Conservation (phyloP, 2,329 filamentous ascomycete genomes). For the Dryadomyces sulphureus region DNA sequence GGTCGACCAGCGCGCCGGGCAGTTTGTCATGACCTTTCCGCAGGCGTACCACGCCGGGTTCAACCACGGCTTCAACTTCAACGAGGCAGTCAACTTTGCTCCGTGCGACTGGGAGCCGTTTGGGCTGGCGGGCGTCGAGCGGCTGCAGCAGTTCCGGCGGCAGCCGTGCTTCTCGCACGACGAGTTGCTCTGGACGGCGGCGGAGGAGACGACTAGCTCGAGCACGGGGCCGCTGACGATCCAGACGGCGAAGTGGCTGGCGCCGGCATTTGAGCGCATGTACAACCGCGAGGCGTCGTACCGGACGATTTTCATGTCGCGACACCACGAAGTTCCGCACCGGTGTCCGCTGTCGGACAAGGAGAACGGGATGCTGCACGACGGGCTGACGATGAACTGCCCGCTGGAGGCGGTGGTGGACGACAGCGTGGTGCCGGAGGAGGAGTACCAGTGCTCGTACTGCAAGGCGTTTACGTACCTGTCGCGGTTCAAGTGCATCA, state of each 20-base stretch:
- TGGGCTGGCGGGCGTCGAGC: conserved; percentile 71
- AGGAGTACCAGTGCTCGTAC: conserved; percentile 80
- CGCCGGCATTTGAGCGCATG: conserved; percentile 70
- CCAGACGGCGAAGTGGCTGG: conserved; percentile 88
- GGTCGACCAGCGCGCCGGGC: conserved; percentile 86
- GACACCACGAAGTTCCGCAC: conserved; percentile 30
- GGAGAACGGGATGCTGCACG: conserved; percentile 17
- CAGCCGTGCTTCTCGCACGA: conserved; percentile 97
- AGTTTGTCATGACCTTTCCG: conserved; percentile 93
- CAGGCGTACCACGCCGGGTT: conserved; percentile 96
- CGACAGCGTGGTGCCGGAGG: conserved; percentile 67
- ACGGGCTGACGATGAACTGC: conserved; percentile 22
- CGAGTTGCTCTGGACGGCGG: conserved; percentile 82
- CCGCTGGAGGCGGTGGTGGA: conserved; percentile 48
- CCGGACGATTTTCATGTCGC: conserved; percentile 55
- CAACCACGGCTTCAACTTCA: conserved; percentile 98
- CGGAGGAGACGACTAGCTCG: conserved; percentile 53
- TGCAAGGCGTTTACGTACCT: conserved; percentile 90
- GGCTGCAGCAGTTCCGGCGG: conserved; percentile 72
- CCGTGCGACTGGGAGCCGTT: conserved; percentile 90
- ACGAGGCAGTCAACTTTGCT: conserved; percentile 97
- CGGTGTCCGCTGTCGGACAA: conserved; percentile 35
- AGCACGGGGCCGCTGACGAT: conserved; percentile 43
- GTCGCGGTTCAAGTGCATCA: conserved; percentile 75
- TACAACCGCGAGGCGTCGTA: conserved; percentile 56